Base-by-base conservation (phyloP, 2,329 filamentous ascomycete species). In the Verticillium klebahnii region DNA sequence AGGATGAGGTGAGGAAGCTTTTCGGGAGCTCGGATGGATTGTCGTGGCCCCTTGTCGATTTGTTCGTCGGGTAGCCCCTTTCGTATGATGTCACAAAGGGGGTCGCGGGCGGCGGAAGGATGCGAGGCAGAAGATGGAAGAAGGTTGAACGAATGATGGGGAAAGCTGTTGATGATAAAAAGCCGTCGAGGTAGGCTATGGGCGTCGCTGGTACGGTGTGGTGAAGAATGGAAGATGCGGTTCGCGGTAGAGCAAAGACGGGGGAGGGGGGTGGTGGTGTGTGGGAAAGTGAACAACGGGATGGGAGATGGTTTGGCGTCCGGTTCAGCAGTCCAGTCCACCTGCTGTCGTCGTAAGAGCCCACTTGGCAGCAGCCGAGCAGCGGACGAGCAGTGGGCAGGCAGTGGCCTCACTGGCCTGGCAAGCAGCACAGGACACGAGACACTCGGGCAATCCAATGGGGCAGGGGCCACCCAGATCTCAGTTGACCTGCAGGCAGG, bases 321-420 rank as follows among this genome's bases (percentile, higher is more conserved):
- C 19, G 9, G 34, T 36, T 36, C 34, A 36, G 34, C 34, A 36
- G 34, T 9, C 9, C 9, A 36, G 34, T 36, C 34, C 34, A 36
- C 34, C 14, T 14, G 34, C 5, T 9, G 59, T 59, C 52, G 63
- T 64, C 59, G 63, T 64, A 63, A 64, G 60, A 61, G 60, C 60
- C 59, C 62, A 64, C 59, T 62, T 60, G 59, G 59, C 59, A 58
- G 63, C 63, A 60, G 60, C 57, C 59, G 63, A 64, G 63, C 59
- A 64, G 63, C 59, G 23, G 32, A 62, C 58, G 45, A 58, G 58
- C 34, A 34, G 60, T 58, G 58, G 58, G 25, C 58, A 23, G n/a
- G 45, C 37, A 40, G 45, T 50, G n/a, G 45, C 45, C 45, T 50
- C 7, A 23, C 40, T 17, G 39, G 39, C 36, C 36, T 15, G 15